Evolutionary conservation across 2,329 filamentous ascomycete genomes (phyloP), one percentile per base, ranked within the genome.

Genomic region (Alternaria panax): DNA sequence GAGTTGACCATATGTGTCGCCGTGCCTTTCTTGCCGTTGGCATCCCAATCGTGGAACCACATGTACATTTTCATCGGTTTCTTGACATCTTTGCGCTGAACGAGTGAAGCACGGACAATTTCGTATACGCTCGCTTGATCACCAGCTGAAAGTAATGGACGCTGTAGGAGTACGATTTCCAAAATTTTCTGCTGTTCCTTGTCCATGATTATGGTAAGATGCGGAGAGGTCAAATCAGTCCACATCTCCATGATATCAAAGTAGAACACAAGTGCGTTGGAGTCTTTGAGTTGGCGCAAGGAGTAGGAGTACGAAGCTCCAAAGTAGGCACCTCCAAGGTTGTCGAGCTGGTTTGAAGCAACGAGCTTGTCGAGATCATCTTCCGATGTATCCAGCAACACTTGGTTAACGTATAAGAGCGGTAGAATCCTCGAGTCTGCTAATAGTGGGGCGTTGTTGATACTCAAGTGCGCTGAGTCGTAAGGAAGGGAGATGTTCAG

Each of bases 401-500:
- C 65, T 62, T 77, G 75, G 27, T 54, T 62, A n/a, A 71, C 72
- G 57, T 73, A 63, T 46, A 77, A 70, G 7, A 52, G 63, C 7
- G 72, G 72, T 6, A 70, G 64, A 20, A 61, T 59, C 5, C 58
- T 63, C 6, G 63, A 62, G 5, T 45, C 27, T 7, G 70, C 63
- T 22, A 69, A 60, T 36, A 77, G 64, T 16, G 58, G 45, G 5
- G 60, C 65, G 40, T 64, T 66, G 64, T 77, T 77, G 52, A 77
- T 64, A 14, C 55, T 60, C 9, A 77, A 57, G 20, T 65, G 58
- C 4, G 68, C 53, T 20, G 65, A 67, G 57, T 65, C 64, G 58
- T 67, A 74, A 20, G 75, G 69, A 4, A 77, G 69, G 41, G 61
- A 68, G 46, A 77, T 67, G 51, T 77, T 76, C 2, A 77, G 51